phyloP scores from a whole-genome alignment of 139 green algal genomes.

The Coelastrella sp. region DNA sequence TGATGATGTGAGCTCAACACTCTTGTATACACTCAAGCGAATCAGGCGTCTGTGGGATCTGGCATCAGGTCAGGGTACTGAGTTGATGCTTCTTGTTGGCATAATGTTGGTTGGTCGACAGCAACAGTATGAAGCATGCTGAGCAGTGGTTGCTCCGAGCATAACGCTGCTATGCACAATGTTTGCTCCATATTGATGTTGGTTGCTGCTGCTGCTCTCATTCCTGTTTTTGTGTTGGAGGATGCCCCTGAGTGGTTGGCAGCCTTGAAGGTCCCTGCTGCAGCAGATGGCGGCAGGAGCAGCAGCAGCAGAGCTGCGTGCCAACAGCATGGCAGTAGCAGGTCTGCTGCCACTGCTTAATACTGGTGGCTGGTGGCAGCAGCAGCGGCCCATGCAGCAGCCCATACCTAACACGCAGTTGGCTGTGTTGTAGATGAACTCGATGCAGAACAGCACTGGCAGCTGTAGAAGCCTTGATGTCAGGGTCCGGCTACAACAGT shows the following conservation, averaged over 20 bases:
- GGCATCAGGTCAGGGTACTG: not conserved
- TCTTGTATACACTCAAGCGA: not conserved
- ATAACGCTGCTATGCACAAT: not conserved
- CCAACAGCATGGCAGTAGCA: not conserved
- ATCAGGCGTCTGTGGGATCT: not conserved
- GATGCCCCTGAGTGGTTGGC: not conserved
- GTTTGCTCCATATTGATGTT: not conserved
- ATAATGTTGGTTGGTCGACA: not conserved
- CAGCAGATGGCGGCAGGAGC: not conserved
- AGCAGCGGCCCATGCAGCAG: not conserved
- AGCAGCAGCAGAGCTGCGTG: not conserved
- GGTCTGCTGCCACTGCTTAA: not conserved
- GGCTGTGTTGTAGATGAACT: not conserved
- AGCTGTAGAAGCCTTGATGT: not conserved
- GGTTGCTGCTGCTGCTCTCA: not conserved
- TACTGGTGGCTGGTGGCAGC: too few relatives aligned
- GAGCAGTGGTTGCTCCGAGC: not conserved
- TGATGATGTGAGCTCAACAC: not conserved
- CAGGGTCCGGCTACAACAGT: not conserved
- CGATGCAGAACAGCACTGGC: not conserved
- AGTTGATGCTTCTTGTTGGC: not conserved
- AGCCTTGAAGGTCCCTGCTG: not conserved
- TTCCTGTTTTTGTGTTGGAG: not conserved
- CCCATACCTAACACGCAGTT: not conserved
- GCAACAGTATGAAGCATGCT: not conserved